These are phyloP conservation scores for Lipomyces yamadae DNA, from an alignment of 805 yeast species.

Conservation along the genomic window DNA sequence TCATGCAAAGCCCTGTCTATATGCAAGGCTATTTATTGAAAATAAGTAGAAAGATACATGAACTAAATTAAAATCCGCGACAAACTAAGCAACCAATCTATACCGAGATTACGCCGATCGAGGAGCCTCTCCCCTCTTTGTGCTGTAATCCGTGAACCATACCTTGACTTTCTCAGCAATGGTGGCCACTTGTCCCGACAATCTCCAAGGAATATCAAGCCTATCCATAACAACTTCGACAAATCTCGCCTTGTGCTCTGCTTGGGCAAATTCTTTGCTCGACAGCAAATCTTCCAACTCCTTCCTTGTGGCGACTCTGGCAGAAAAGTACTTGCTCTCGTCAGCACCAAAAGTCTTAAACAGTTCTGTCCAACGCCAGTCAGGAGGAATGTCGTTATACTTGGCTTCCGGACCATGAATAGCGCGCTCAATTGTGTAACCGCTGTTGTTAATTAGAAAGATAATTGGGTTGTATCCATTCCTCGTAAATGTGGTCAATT, in stretches of 20 bases:
- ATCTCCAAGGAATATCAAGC: constrained; percentile 69
- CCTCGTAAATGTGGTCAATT: constrained; percentile 67
- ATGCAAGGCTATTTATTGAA: not conserved
- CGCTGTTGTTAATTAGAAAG: constrained; percentile 78
- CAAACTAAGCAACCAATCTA: not conserved
- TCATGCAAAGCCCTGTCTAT: no score
- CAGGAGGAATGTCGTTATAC: constrained; percentile 80
- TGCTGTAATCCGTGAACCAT: constrained; percentile 38
- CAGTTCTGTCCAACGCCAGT: constrained; percentile 80
- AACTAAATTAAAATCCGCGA: not conserved
- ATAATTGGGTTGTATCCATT: constrained; percentile 67
- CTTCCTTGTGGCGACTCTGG: constrained; percentile 34
- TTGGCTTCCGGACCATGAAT: constrained; percentile 76
- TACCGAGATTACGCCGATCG: constrained; percentile 9
- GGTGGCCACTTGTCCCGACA: constrained; percentile 44
- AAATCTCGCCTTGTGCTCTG: constrained; percentile 51
- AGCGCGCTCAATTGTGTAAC: constrained; percentile 88
- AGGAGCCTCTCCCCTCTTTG: constrained; percentile 31
- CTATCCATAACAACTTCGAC: constrained; percentile 64
- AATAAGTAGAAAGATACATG: not conserved
- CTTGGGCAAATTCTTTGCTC: constrained; percentile 46
- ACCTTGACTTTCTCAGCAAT: constrained; percentile 40
- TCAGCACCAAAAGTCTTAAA: constrained; percentile 66
- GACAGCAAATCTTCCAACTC: constrained; percentile 44
- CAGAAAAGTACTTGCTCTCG: constrained; percentile 38